Evolutionary conservation across 2,329 filamentous ascomycete genomes (phyloP).

Genomic region (Alternaria arborescens): DNA sequence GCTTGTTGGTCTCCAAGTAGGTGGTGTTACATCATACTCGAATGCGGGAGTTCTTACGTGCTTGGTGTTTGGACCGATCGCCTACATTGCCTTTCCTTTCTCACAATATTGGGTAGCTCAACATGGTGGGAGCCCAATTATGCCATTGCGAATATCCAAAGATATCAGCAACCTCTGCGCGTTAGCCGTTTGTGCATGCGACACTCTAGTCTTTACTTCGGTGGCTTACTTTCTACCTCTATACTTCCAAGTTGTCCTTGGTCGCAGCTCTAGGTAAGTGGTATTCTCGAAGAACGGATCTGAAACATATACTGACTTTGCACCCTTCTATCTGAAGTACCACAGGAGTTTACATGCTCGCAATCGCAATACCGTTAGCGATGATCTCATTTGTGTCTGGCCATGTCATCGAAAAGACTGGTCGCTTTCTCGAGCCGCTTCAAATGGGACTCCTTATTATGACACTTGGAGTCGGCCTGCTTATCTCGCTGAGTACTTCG

Average conservation of each 20-base stretch:
- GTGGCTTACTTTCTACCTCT: constrained; percentile 76
- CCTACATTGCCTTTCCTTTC: constrained; percentile 62
- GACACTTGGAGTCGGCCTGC: constrained; percentile 47
- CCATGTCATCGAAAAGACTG: constrained; percentile 55
- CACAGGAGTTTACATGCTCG: constrained; percentile 68
- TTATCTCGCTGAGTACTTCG: constrained; percentile 32
- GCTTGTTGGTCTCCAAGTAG: constrained; percentile 63
- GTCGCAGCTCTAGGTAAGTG: constrained; percentile 44
- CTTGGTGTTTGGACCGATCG: constrained; percentile 58
- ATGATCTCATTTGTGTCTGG: constrained; percentile 58
- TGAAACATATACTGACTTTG: not conserved
- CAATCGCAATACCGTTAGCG: constrained; percentile 61
- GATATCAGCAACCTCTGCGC: constrained; percentile 65
- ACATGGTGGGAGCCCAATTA: constrained; percentile 69
- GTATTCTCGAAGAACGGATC: not conserved
- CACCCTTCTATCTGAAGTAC: constrained; percentile 27
- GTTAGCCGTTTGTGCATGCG: constrained; percentile 59
- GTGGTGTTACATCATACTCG: constrained; percentile 58
- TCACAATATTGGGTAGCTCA: constrained; percentile 70
- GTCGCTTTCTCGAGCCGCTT: constrained; percentile 52
- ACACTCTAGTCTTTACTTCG: constrained; percentile 69
- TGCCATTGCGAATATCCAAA: constrained; percentile 72
- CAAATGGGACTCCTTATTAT: constrained; percentile 43
- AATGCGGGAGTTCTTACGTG: constrained; percentile 61
- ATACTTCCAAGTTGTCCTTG: constrained; percentile 72